These are phyloP conservation scores for Aspergillus sp. DNA, from an alignment of 2,329 filamentous ascomycete genomes.

Conservation along the genomic window DNA sequence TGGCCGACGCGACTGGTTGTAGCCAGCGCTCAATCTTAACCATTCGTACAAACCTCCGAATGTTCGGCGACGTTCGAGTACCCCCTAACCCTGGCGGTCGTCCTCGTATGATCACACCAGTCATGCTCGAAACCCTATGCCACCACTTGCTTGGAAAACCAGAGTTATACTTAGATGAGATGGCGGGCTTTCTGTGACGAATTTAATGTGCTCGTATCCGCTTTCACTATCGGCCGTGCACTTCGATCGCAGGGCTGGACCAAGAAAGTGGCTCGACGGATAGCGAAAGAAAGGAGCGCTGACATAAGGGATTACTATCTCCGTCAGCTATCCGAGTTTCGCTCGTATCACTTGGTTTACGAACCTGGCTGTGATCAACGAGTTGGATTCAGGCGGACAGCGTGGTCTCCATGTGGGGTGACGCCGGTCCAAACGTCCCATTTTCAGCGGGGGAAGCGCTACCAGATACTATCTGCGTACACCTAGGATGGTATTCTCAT, in stretches of 20 bases:
- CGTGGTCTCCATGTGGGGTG: too few relatives aligned
- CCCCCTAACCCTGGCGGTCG: slow-evolving; percentile 2
- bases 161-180: slow-evolving; percentile 1
- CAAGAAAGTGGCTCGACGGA: slow-evolving; percentile 20
- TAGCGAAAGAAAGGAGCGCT: slow-evolving; percentile 22
- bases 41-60: slow-evolving; percentile 7
- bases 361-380: too few relatives aligned
- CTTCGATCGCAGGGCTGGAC: slow-evolving; percentile 18
- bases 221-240: slow-evolving; percentile 15
- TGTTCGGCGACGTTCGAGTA: slow-evolving; percentile 7
- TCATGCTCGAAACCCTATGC: background rate
- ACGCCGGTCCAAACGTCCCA: too few relatives aligned
- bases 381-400: too few relatives aligned
- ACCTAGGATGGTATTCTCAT: background rate
- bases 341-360: too few relatives aligned
- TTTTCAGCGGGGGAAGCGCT: too few relatives aligned
- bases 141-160: slow-evolving; percentile 1
- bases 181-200: slow-evolving; percentile 2
- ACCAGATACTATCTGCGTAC: background rate
- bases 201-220: slow-evolving; percentile 11
- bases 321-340: too few relatives aligned
- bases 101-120: slow-evolving; percentile 13
- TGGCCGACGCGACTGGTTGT: slow-evolving; percentile 11
- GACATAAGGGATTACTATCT: slow-evolving; percentile 26
- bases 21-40: slow-evolving; percentile 10